Conservation (phyloP, 148 eudicot genomes). For the Fallopia convolvulus region DNA sequence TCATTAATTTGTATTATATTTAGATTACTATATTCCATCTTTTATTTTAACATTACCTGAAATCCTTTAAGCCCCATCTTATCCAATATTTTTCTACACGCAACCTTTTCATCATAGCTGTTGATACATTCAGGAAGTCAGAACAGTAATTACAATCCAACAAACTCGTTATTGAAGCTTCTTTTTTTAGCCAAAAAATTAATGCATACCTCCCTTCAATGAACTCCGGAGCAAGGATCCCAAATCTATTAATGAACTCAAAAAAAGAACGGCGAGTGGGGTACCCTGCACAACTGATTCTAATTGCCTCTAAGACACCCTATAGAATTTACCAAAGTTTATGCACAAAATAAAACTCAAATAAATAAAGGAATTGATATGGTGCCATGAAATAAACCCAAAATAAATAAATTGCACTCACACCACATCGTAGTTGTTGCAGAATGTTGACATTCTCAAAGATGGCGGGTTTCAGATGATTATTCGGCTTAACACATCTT, state of each 20-base stretch:
- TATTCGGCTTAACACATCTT: conserved; percentile 96
- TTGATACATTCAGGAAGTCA: not conserved
- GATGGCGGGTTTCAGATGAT: conserved; percentile 74
- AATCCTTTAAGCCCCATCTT: conserved; percentile 77
- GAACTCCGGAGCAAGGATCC: conserved; percentile 79
- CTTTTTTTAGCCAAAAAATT: conserved; percentile 11
- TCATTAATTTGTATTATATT: not conserved
- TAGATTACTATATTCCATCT: too few species aligned
- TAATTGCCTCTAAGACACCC: conserved; percentile 99
- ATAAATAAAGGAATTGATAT: not conserved
- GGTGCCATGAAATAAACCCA: conserved; percentile 2
- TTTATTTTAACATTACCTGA: conserved; percentile 42
- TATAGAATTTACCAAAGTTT: conserved; percentile 18
- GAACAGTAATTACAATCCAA: not conserved
- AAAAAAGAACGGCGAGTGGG: conserved; percentile 98
- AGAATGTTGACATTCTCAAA: conserved; percentile 85
- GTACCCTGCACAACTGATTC: conserved; percentile 98
- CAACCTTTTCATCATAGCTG: conserved; percentile 85
- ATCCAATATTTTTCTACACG: conserved; percentile 74
- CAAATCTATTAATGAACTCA: conserved; percentile 94
- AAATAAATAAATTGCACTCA: conserved; percentile 39
- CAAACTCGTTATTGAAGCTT: not conserved
- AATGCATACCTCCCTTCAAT: conserved; percentile 57
- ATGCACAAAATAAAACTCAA: not conserved
- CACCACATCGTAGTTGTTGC: conserved; percentile 99